Percentiles rank a stretch among this genome's conserved stretches.
These are phyloP conservation scores for Cymodocea nodosa DNA, from an alignment of 116 monocot genomes.

Conservation along the genomic window DNA sequence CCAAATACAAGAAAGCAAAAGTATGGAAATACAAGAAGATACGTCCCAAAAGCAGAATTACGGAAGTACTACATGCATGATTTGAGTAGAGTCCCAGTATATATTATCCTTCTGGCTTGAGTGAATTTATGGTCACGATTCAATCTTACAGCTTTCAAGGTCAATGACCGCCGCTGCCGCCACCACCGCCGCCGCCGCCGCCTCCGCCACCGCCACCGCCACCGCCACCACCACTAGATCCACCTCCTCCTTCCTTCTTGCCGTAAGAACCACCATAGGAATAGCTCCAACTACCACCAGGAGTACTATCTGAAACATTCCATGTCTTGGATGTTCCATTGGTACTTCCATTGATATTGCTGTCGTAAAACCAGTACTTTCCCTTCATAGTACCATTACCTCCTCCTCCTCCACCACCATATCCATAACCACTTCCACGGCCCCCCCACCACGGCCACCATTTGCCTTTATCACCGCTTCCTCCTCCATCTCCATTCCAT, in stretches of 20 bases:
- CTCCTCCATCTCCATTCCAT: background rate
- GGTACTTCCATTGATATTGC: background rate
- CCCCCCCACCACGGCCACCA: background rate
- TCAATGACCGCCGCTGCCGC: background rate
- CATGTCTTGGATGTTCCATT: background rate
- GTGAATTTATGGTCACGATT: too few species aligned
- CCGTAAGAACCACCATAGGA: background rate
- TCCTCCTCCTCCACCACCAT: background rate
- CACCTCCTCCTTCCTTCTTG: background rate
- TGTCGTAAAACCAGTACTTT: background rate
- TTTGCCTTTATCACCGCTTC: too few species aligned
- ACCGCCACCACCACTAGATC: background rate
- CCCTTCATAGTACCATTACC: background rate
- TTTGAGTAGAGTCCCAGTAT: too few species aligned
- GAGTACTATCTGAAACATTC: background rate
- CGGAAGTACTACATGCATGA: too few species aligned
- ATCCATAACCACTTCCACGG: background rate
- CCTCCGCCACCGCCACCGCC: too few species aligned
- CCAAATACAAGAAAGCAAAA: too few species aligned
- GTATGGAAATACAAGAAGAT: too few species aligned
- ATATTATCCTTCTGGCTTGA: too few species aligned
- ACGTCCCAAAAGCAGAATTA: too few species aligned
- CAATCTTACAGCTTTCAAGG: too few species aligned
- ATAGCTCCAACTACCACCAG: background rate
- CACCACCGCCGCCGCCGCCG: too few species aligned